Percentiles rank a stretch among this genome's conserved stretches.
phyloP scores from a whole-genome alignment of 805 yeast species.

The Cyberlindnera meyerae region DNA sequence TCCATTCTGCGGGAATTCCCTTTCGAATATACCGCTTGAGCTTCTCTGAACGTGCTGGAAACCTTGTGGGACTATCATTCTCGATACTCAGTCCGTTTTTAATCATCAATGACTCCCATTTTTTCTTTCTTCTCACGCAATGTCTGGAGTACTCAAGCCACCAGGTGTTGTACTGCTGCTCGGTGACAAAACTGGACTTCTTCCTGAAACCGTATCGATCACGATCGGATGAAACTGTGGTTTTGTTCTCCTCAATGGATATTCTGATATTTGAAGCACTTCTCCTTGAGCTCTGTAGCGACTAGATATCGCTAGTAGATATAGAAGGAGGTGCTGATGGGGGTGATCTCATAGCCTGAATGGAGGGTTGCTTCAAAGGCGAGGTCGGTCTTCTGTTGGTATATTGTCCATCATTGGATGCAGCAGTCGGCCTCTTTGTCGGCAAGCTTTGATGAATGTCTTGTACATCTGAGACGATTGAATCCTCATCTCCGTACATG shows the following conservation, averaged over 20 bases:
- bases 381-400: neutral
- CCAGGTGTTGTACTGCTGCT: constrained; percentile 67
- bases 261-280: constrained; percentile 13
- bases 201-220: constrained; percentile 91
- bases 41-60: constrained; percentile 75
- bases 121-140: constrained; percentile 57
- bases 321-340: neutral
- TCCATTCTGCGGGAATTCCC: constrained; percentile 96
- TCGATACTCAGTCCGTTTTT: constrained; percentile 56
- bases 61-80: constrained; percentile 53
- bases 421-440: too few relatives aligned
- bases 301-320: constrained; percentile 5
- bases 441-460: too few relatives aligned
- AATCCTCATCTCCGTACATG: constrained; percentile 29
- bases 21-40: constrained; percentile 77
- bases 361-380: neutral
- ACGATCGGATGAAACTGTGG: constrained; percentile 20
- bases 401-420: neutral
- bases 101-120: constrained; percentile 69
- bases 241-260: constrained; percentile 12
- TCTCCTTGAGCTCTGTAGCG: constrained; percentile 11
- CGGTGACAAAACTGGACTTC: constrained; percentile 46
- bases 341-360: neutral
- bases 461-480: constrained; percentile 4
- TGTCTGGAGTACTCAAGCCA: constrained; percentile 63